A percentile compares a stretch with the other conserved stretches of the same genome.
Evolutionary conservation across 768 basidiomycete species (phyloP).

Genomic region (Lactarius deliciosus): DNA sequence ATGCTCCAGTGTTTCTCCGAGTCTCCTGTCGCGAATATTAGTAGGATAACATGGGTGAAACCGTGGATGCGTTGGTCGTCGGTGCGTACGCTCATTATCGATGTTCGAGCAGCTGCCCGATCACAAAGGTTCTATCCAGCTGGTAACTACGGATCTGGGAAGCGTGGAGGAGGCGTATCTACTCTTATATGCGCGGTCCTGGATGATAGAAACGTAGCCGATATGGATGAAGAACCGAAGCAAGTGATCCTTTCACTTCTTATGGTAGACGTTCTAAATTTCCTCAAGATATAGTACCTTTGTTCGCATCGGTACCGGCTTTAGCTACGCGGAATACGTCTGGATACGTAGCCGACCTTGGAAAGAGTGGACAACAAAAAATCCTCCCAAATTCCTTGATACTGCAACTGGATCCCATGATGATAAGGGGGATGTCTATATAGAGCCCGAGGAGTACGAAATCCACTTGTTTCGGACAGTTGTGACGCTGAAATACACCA

Average conservation of each 20-base stretch:
- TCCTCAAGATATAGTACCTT: conserved; percentile 75
- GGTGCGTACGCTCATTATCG: conserved; percentile 47
- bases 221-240: conserved; percentile 65
- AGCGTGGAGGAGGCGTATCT: conserved; percentile 85
- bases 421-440: conserved; percentile 88
- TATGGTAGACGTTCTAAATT: conserved; percentile 3
- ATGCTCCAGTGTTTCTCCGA: not conserved
- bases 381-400: conserved; percentile 67
- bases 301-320: conserved; percentile 86
- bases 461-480: not conserved
- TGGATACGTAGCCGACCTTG: conserved; percentile 83
- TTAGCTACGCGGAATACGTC: conserved; percentile 82
- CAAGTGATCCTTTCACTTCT: conserved; percentile 35
- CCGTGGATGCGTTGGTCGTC: conserved; percentile 87
- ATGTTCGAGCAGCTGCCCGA: not conserved
- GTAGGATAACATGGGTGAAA: conserved; percentile 90
- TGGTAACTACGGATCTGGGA: conserved; percentile 86
- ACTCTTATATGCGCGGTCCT: conserved; percentile 86
- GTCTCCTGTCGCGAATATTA: conserved; percentile 1
- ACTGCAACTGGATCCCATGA: conserved; percentile 61
- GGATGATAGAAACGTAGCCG: conserved; percentile 60
- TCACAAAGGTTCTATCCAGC: conserved; percentile 42
- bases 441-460: conserved; percentile 82
- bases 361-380: conserved; percentile 74
- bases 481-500: conserved; percentile 15